Percentiles rank a stretch among this genome's conserved stretches.
phyloP scores from a whole-genome alignment of 2,329 filamentous ascomycete species.

The Aspergillus ochraceoroseus region DNA sequence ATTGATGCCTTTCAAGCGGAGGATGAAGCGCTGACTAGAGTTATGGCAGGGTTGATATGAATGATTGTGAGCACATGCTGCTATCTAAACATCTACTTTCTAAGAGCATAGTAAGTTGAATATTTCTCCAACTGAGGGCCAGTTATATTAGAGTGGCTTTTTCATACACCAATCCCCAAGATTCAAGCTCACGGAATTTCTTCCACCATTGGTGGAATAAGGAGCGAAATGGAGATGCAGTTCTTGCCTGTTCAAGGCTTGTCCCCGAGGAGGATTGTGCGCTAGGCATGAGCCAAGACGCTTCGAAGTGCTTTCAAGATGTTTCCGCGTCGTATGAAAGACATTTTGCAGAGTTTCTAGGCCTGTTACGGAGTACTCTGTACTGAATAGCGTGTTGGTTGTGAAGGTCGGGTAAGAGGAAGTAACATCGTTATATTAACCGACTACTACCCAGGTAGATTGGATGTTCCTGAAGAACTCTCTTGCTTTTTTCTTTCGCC shows the following conservation, averaged over 20 bases:
- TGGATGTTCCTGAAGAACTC: neutral
- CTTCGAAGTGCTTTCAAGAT: neutral
- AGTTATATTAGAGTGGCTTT: constrained; percentile 34
- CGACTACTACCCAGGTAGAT: constrained; percentile 1
- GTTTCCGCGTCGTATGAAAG: neutral
- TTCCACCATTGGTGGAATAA: constrained; percentile 10
- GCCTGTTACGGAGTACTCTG: too few relatives aligned
- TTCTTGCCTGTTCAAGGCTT: neutral
- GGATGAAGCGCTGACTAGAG: constrained; percentile 33
- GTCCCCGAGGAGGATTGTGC: neutral
- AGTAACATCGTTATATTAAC: constrained; percentile 1
- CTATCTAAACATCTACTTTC: neutral
- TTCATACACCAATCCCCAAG: too few relatives aligned
- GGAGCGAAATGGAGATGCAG: neutral
- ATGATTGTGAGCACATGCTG: neutral
- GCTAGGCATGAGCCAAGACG: constrained; percentile 1
- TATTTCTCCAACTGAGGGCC: constrained; percentile 51
- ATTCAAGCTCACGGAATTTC: too few relatives aligned
- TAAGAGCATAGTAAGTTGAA: too few relatives aligned
- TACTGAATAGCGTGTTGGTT: neutral
- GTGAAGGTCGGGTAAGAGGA: constrained; percentile 5
- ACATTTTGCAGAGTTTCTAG: too few relatives aligned
- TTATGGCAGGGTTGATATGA: constrained; percentile 35
- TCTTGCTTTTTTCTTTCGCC: neutral
- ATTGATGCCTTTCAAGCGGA: constrained; percentile 33